Evolutionary conservation across 768 basidiomycete genomes (phyloP).

Genomic region (Cystobasidiopsis lactophilus): DNA sequence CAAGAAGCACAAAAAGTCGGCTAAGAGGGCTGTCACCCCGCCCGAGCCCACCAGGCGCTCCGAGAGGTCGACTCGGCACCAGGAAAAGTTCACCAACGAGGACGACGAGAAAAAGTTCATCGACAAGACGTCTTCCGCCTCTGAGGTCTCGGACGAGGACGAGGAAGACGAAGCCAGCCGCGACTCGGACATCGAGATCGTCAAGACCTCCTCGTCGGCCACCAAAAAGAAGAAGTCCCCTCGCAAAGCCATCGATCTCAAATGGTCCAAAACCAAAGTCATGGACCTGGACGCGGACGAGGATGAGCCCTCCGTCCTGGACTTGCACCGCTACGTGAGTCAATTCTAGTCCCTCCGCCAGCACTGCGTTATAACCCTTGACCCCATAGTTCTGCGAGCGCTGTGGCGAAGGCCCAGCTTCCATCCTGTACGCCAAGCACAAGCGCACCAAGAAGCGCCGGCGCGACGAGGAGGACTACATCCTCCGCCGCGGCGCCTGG

Average conservation of each 20-base stretch:
- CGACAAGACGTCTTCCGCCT: background rate
- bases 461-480: background rate
- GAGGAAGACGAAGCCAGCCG: constrained; percentile 1
- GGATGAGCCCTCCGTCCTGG: background rate
- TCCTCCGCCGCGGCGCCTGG: constrained; percentile 8
- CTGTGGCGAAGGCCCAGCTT: background rate
- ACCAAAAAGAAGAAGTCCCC: background rate
- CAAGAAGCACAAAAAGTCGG: constrained; percentile 1
- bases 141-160: constrained; percentile 8
- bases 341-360: no score
- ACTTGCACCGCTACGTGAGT: no score
- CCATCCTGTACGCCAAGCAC: constrained; percentile 1
- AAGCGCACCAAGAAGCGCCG: background rate
- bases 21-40: background rate
- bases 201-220: background rate
- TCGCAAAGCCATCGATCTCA: background rate
- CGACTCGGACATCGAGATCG: background rate
- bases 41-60: background rate
- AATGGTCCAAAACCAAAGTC: background rate
- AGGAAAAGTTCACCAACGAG: background rate
- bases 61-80: background rate
- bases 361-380: no score
- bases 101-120: background rate
- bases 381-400: no score
- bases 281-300: background rate